Evolutionary conservation across 1,284 basidiomycete species (phyloP).

Genomic region (Peniophora sp.): DNA sequence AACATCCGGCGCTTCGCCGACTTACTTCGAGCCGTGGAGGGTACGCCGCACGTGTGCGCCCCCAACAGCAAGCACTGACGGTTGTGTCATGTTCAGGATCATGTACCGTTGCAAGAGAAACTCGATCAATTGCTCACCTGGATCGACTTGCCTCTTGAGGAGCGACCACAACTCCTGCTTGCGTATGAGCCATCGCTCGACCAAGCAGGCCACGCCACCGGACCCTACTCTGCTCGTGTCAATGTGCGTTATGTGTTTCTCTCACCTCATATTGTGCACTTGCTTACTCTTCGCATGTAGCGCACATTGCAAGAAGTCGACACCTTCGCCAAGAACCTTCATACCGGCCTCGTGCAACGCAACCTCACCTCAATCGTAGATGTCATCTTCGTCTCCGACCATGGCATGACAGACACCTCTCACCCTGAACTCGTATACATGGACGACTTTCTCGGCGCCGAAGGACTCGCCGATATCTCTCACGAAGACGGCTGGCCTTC

Average conservation of each 20-base stretch:
- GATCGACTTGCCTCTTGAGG: constrained; percentile 66
- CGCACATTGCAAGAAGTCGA: constrained; percentile 67
- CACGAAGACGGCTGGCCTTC: constrained; percentile 84
- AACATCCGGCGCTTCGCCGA: constrained; percentile 52
- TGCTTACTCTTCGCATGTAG: constrained; percentile 25
- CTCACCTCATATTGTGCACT: background rate
- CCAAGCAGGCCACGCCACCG: constrained; percentile 74
- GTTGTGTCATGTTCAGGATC: constrained; percentile 43
- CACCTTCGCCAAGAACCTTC: constrained; percentile 64
- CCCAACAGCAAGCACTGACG: background rate
- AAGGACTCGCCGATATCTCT: constrained; percentile 53
- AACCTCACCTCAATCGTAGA: constrained; percentile 81
- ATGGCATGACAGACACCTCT: constrained; percentile 87
- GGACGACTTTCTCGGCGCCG: constrained; percentile 73
- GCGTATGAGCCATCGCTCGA: constrained; percentile 74
- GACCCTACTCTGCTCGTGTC: constrained; percentile 66
- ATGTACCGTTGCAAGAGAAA: constrained; percentile 59
- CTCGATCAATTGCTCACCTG: constrained; percentile 67
- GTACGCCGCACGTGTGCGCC: constrained; percentile 27
- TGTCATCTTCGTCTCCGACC: constrained; percentile 86
- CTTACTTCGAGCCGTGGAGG: constrained; percentile 73
- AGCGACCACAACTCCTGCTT: constrained; percentile 72
- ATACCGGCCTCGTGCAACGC: constrained; percentile 53
- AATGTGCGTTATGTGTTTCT: constrained; percentile 37
- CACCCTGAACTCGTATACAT: constrained; percentile 71